Conservation (phyloP, 179 eudicot species). For the Nepenthes alata region DNA sequence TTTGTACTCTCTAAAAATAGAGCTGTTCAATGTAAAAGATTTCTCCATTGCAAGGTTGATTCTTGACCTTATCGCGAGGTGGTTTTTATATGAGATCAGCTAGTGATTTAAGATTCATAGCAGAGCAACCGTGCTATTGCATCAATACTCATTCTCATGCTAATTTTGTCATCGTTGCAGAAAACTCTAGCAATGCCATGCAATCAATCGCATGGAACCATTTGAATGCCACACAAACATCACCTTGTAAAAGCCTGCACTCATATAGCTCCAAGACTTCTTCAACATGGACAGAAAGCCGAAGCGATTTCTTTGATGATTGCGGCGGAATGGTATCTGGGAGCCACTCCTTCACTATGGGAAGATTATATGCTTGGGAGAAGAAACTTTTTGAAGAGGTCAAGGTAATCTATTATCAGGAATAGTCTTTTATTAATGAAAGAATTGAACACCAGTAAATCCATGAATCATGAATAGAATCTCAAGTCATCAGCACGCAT, state of each 20-base stretch:
- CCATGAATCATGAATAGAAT: neutral
- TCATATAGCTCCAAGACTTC: slow-evolving; percentile 29
- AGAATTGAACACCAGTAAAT: no score
- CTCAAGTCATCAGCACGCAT: neutral
- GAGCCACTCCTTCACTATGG: slow-evolving; percentile 45
- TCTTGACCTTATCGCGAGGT: no score
- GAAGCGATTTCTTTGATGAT: slow-evolving; percentile 17
- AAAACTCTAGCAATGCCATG: slow-evolving; percentile 13
- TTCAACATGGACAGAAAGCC: slow-evolving; percentile 27
- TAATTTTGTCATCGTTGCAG: slow-evolving; percentile 10
- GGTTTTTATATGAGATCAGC: no score
- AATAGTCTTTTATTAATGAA: no score
- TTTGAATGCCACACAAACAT: slow-evolving; percentile 21
- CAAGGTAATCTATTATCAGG: slow-evolving; percentile 25
- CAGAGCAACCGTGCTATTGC: no score
- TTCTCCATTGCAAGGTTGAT: no score
- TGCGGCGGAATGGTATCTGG: slow-evolving; percentile 44
- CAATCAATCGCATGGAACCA: slow-evolving; percentile 16
- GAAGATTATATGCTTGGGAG: slow-evolving; percentile 56
- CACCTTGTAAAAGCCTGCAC: slow-evolving; percentile 32
- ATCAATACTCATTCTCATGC: no score
- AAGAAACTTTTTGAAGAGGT: slow-evolving; percentile 52
- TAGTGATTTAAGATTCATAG: no score
- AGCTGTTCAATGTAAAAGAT: no score
- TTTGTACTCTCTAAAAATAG: no score